A percentile compares a stretch with the other conserved stretches of the same genome.
Evolutionary conservation across 352 stramenopile species (phyloP).

Genomic region (Pythium apleroticum): DNA sequence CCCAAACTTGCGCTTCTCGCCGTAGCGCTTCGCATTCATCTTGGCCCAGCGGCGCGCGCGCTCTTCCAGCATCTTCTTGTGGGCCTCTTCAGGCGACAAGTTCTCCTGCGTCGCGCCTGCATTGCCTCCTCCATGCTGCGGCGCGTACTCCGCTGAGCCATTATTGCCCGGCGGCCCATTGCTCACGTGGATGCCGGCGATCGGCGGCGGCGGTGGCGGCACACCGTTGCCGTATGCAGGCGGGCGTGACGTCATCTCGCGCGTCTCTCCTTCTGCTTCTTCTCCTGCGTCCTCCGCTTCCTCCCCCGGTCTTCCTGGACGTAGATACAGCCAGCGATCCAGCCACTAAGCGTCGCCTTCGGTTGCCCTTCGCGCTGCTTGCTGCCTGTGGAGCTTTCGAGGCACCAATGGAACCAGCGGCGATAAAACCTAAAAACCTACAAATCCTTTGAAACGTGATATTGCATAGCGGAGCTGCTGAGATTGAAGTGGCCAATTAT

Average conservation of each 20-base stretch:
- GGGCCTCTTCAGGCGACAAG: conserved; percentile 48
- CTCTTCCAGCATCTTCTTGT: conserved; percentile 70
- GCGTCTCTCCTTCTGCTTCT: background rate
- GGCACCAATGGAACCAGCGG: conserved; percentile 25
- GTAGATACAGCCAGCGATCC: background rate
- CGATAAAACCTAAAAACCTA: conserved; percentile 32
- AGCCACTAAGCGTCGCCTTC: conserved; percentile 13
- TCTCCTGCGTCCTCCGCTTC: background rate
- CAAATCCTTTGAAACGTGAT: conserved; percentile 25
- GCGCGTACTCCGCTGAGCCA: background rate
- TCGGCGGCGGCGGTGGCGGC: conserved; percentile 29
- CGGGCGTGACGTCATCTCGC: conserved; percentile 5
- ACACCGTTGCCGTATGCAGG: conserved; percentile 24
- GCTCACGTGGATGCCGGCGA: conserved; percentile 25
- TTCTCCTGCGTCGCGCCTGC: conserved; percentile 10
- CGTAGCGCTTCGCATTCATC: conserved; percentile 94
- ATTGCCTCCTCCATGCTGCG: background rate
- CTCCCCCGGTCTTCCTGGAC: background rate
- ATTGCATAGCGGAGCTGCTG: conserved; percentile 21
- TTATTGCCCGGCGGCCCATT: conserved; percentile 5
- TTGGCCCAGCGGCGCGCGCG: conserved; percentile 83
- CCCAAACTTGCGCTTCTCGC: conserved; percentile 93
- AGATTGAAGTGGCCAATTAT: conserved; percentile 6
- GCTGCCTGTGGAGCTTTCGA: conserved; percentile 12
- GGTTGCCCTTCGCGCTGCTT: conserved; percentile 5